Evolutionary conservation across 176 grass and related monocot genomes (phyloP).

Genomic region (Oryza officinalis): DNA sequence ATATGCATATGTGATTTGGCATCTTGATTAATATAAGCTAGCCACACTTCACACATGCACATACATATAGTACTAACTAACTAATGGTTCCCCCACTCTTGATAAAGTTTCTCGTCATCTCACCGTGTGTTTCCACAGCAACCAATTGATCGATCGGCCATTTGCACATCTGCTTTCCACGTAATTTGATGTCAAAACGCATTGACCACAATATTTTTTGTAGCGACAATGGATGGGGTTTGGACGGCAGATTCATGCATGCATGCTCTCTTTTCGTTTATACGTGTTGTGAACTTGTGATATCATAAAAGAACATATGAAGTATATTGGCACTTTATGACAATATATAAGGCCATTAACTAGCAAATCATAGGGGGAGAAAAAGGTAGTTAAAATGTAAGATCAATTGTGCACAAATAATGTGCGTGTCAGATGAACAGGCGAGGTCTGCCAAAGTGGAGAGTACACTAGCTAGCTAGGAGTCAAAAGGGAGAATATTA

Average conservation of each 20-base stretch:
- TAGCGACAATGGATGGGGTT: background rate
- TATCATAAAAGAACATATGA: background rate
- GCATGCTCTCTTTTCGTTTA: background rate
- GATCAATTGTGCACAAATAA: conserved; percentile 1
- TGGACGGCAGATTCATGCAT: conserved; percentile 8
- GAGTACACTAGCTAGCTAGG: conserved; percentile 21
- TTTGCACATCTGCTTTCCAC: background rate
- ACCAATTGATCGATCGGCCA: conserved; percentile 3
- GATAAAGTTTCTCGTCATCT: conserved; percentile 10
- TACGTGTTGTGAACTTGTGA: background rate
- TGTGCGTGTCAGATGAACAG: conserved; percentile 2
- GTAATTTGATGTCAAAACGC: conserved; percentile 24
- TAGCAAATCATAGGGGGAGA: background rate
- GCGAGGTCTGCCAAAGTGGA: conserved; percentile 27
- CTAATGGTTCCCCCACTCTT: conserved; percentile 3
- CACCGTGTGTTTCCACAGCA: background rate
- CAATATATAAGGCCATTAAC: background rate
- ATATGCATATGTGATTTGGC: background rate
- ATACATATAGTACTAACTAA: background rate
- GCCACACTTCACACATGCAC: background rate
- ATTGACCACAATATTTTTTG: conserved; percentile 18
- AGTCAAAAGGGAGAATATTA: conserved; percentile 22
- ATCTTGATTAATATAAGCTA: conserved; percentile 10
- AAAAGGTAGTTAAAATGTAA: background rate
- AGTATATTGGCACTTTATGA: background rate